Evolutionary conservation across 495 filamentous ascomycete species (phyloP).

Genomic region (Staphylotrichum longicolle): DNA sequence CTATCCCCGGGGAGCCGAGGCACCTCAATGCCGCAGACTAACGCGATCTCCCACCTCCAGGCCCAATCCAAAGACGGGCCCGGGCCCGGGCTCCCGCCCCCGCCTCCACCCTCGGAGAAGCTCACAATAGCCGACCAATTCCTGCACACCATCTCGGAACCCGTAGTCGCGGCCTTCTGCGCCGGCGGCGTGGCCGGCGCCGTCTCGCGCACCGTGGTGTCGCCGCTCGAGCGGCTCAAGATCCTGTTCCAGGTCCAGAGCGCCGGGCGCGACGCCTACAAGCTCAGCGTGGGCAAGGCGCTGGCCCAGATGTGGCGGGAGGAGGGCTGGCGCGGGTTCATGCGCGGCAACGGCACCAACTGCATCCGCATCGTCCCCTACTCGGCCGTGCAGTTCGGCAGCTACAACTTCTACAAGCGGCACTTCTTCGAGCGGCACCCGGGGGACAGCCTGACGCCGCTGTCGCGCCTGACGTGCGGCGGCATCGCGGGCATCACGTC

Average conservation of each 20-base stretch:
- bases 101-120: constrained; percentile 21
- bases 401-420: constrained; percentile 91
- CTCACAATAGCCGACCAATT: constrained; percentile 32
- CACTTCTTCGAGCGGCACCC: constrained; percentile 75
- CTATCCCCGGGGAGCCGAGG: neutral
- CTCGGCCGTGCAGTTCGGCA: constrained; percentile 95
- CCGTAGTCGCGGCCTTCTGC: constrained; percentile 85
- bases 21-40: neutral
- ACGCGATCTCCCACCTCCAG: neutral
- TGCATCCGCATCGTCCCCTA: constrained; percentile 98
- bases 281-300: constrained; percentile 82
- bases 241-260: constrained; percentile 97
- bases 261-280: constrained; percentile 85
- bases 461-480: constrained; percentile 75
- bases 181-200: constrained; percentile 95
- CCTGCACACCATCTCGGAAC: constrained; percentile 61
- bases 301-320: constrained; percentile 93
- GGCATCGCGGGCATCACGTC: constrained; percentile 92
- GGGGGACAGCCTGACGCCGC: constrained; percentile 62
- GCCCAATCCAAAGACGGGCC: constrained; percentile 9
- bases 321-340: constrained; percentile 93
- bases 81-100: constrained; percentile 1
- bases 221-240: constrained; percentile 90
- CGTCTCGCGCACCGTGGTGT: constrained; percentile 95
- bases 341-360: constrained; percentile 97